phyloP scores from a whole-genome alignment of 257 asterid species.

The Solanum chmielewskii region DNA sequence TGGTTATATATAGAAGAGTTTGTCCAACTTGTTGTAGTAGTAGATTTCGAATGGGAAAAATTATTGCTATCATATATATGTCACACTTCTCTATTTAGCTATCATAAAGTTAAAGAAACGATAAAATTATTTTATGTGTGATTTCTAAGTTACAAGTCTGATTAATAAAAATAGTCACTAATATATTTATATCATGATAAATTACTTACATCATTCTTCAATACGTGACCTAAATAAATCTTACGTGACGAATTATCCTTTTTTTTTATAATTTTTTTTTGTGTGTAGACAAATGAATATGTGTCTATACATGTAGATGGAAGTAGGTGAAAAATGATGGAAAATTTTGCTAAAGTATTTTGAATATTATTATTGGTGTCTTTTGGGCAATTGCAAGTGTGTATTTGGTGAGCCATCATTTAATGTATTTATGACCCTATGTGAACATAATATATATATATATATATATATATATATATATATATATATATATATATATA shows the following conservation, averaged over 20 bases:
- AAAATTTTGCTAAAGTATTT: not conserved
- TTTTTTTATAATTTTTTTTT: not conserved
- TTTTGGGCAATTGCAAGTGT: not conserved
- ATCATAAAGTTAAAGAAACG: not conserved
- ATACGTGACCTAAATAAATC: too few relatives aligned
- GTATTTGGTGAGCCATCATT: not conserved
- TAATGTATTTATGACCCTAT: not conserved
- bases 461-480: not conserved
- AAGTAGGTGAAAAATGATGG: not conserved
- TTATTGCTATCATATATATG: not conserved
- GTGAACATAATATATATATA: not conserved
- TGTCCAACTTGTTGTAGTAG: not conserved
- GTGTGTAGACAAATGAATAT: not conserved
- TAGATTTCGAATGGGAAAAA: not conserved
- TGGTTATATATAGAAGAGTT: not conserved
- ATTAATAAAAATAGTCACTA: not conserved
- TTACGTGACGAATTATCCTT: not conserved
- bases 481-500: not conserved
- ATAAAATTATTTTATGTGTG: not conserved
- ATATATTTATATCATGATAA: too few relatives aligned
- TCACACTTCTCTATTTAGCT: not conserved
- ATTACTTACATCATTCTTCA: too few relatives aligned
- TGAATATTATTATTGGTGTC: not conserved
- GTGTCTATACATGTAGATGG: not conserved
- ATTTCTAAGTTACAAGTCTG: not conserved